Base-by-base conservation (phyloP, 2,329 filamentous ascomycete genomes). In the Fonsecaea multimorphosa region DNA sequence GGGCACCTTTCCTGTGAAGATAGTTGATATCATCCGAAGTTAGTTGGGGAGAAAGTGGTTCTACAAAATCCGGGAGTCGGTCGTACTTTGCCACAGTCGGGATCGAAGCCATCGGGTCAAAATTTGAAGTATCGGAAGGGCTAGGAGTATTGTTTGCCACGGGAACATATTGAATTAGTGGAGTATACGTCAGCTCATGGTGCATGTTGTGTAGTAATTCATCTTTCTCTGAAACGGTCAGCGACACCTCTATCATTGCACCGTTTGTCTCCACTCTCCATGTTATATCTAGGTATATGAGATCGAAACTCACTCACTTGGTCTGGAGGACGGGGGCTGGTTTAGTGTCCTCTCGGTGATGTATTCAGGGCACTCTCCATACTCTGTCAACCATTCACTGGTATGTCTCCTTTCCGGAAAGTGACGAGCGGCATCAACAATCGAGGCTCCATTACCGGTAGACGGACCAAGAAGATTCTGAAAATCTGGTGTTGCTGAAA, bases 21-120 rank as follows among this genome's bases (percentile, higher is more conserved):
- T 94, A 97, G 64, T 88, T 85, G 67, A 96, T 86, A 79, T 97
- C 93, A 70, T 96, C 92, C 16, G 86, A 83, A 2, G 89, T 87
- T 71, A 96, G 89, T 73, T 89, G 89, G 49, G 85, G 78, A 0
- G 93, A 92, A 6, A 96, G 82, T 32, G 92, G 57, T 16, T 57
- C 49, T 12, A 65, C 34, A 31, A 34, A 65, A 6, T 32, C 58
- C 27, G 63, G 63, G 14, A 65, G 51, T 7, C 38, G 14, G 16
- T 40, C 38, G n/a, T 19, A 40, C 4, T n/a, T 7, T 40, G 38
- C 14, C 16, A n/a, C 38, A 40, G 3, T 19, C 19, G 38, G n/a
- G n/a, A n/a, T 19, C 14, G 38, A 40, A n/a, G 38, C 5, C 4
- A 40, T n/a, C 1, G 38, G 5, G 5, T n/a, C 38, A 6, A 16